Percentiles rank a stretch among this genome's conserved stretches.
These are phyloP conservation scores for Jaltomata sinuosa DNA, from an alignment of 257 asterid genomes.

Conservation along the genomic window DNA sequence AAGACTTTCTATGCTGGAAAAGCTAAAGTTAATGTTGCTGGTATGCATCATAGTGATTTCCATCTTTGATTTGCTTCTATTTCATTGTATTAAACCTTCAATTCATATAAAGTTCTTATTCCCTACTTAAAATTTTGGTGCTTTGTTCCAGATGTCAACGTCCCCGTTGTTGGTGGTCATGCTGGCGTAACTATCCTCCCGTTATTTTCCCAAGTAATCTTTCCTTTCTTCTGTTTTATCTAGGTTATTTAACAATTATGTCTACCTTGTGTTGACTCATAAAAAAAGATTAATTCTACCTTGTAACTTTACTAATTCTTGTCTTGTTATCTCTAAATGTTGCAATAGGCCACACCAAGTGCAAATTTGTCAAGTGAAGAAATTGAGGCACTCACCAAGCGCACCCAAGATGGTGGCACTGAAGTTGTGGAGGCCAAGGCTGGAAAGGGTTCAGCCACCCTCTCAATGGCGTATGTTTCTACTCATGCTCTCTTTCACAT, in stretches of 20 bases:
- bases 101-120: neutral
- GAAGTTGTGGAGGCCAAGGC: slow-evolving; percentile 31
- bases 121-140: neutral
- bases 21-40: slow-evolving; percentile 16
- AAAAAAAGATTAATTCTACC: neutral
- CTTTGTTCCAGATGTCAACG: slow-evolving; percentile 15
- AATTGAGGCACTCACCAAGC: slow-evolving; percentile 12
- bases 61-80: neutral
- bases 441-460: slow-evolving; percentile 30
- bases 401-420: slow-evolving; percentile 28
- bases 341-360: slow-evolving; percentile 13
- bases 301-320: neutral
- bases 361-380: slow-evolving; percentile 12
- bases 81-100: neutral
- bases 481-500: neutral
- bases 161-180: slow-evolving; percentile 27
- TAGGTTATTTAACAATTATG: neutral
- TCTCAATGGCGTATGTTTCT: slow-evolving; percentile 23
- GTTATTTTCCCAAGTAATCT: slow-evolving; percentile 18
- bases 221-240: neutral
- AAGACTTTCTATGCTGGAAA: slow-evolving; percentile 28
- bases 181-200: slow-evolving; percentile 28
- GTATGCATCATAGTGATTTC: neutral
- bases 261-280: neutral
- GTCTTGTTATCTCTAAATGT: neutral